These are phyloP conservation scores for Colletotrichum sp. DNA, from an alignment of 2,329 filamentous ascomycete species.

Conservation along the genomic window DNA sequence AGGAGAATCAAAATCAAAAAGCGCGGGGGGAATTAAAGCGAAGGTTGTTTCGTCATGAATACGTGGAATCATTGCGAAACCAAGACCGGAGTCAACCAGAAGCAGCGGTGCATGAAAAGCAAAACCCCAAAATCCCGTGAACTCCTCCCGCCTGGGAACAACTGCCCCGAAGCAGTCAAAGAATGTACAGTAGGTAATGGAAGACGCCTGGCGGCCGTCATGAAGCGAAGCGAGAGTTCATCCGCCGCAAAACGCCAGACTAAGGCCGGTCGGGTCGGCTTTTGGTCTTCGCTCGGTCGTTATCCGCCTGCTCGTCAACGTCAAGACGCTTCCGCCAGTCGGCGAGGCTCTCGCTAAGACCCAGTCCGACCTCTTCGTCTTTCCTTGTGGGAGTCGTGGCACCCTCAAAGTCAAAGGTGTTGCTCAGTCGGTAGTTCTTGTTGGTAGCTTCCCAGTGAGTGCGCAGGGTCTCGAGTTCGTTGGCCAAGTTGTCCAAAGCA, in stretches of 20 bases:
- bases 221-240: slow-evolving; percentile 22
- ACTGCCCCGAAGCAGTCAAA: neutral
- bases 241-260: slow-evolving; percentile 23
- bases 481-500: slow-evolving; percentile 89
- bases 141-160: slow-evolving; percentile 8
- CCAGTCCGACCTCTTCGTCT: slow-evolving; percentile 49
- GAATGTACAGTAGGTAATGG: slow-evolving; percentile 16
- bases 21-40: neutral
- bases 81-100: slow-evolving; percentile 3
- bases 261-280: slow-evolving; percentile 22
- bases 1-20: neutral
- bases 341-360: slow-evolving; percentile 73
- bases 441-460: slow-evolving; percentile 96
- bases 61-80: slow-evolving; percentile 23
- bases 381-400: slow-evolving; percentile 36
- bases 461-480: slow-evolving; percentile 87
- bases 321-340: slow-evolving; percentile 84
- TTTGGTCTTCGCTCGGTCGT: slow-evolving; percentile 19
- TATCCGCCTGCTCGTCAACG: slow-evolving; percentile 40
- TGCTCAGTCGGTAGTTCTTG: slow-evolving; percentile 91
- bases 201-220: neutral
- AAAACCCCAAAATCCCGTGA: neutral
- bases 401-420: slow-evolving; percentile 83
- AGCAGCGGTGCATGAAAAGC: slow-evolving; percentile 1
- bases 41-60: slow-evolving; percentile 22